phyloP scores from a whole-genome alignment of 768 basidiomycete genomes.

The Pilatotrama ljubarskyi region DNA sequence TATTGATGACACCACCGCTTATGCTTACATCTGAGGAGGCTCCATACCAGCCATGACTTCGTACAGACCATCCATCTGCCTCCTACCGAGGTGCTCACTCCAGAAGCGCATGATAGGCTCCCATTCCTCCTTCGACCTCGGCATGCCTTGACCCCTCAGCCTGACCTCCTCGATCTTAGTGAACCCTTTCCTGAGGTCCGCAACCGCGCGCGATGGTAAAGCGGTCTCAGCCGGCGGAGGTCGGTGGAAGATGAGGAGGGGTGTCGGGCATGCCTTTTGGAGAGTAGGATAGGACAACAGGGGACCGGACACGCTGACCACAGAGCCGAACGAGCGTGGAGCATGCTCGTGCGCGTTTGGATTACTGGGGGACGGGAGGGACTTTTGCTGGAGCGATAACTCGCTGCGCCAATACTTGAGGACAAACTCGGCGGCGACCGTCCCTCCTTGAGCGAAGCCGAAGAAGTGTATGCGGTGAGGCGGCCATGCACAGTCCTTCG shows the following conservation, averaged over 20 bases:
- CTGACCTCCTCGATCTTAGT: conserved; percentile 48
- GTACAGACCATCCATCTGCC: conserved; percentile 61
- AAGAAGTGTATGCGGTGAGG: conserved; percentile 75
- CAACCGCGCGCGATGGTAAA: conserved; percentile 45
- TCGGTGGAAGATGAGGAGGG: conserved; percentile 61
- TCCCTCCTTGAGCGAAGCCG: conserved; percentile 88
- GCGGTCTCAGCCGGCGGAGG: conserved; percentile 46
- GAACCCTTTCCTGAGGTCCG: conserved; percentile 65
- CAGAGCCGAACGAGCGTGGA: conserved; percentile 54
- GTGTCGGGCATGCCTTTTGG: conserved; percentile 53
- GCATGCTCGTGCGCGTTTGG: not conserved
- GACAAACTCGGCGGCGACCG: conserved; percentile 68
- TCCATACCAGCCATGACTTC: conserved; percentile 55
- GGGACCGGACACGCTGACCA: conserved; percentile 70
- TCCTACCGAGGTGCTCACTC: conserved; percentile 63
- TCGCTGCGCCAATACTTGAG: conserved; percentile 47
- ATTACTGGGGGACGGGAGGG: conserved; percentile 6
- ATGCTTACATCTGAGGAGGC: conserved; percentile 1
- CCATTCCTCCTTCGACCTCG: conserved; percentile 75
- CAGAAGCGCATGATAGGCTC: conserved; percentile 85
- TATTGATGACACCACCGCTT: not conserved
- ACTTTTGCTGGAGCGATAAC: conserved; percentile 16
- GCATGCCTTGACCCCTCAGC: conserved; percentile 65
- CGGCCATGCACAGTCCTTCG: conserved; percentile 64
- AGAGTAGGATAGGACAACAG: conserved; percentile 78